A percentile compares a stretch with the other conserved stretches of the same genome.
Conservation (phyloP, 495 filamentous ascomycete species). For the Lasiosphaeria hispida region DNA sequence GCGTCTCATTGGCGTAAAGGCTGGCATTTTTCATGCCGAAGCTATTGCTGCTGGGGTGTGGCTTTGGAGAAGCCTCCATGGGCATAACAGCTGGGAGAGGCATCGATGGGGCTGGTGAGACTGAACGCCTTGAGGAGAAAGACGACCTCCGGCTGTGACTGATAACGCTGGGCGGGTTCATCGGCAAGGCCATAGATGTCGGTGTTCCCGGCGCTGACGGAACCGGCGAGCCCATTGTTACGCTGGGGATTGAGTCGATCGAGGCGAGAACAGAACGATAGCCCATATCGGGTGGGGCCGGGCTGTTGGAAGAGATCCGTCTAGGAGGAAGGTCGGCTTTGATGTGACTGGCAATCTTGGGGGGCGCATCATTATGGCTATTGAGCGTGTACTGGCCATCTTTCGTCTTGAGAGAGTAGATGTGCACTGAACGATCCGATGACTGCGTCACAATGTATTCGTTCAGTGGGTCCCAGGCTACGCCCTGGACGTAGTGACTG, state of each 20-base stretch:
- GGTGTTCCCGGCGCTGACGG: constrained; percentile 96
- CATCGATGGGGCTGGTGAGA: constrained; percentile 91
- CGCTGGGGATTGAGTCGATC: constrained; percentile 50
- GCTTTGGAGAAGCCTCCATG: constrained; percentile 80
- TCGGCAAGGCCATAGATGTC: constrained; percentile 81
- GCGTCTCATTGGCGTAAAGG: constrained; percentile 95
- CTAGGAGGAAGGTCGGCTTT: constrained; percentile 91
- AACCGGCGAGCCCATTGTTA: constrained; percentile 73
- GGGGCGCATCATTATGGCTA: constrained; percentile 42
- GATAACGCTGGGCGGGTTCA: constrained; percentile 89
- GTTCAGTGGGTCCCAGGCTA: constrained; percentile 97
- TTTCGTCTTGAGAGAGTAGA: constrained; percentile 93
- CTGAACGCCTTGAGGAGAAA: constrained; percentile 90
- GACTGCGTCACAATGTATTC: constrained; percentile 98
- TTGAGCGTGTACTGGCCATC: constrained; percentile 88
- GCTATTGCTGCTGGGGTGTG: constrained; percentile 53
- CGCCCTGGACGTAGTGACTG: constrained; percentile 97
- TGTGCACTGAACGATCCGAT: constrained; percentile 95
- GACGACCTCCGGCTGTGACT: constrained; percentile 92
- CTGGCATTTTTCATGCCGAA: constrained; percentile 77
- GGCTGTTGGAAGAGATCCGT: constrained; percentile 87
- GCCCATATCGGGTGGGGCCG: constrained; percentile 79
- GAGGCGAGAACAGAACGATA: constrained; percentile 54
- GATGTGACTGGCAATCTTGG: constrained; percentile 52
- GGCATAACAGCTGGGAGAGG: constrained; percentile 97